Evolutionary conservation across 768 basidiomycete genomes (phyloP), one percentile per base, ranked within the genome.

Genomic region (Suillus subaureus): DNA sequence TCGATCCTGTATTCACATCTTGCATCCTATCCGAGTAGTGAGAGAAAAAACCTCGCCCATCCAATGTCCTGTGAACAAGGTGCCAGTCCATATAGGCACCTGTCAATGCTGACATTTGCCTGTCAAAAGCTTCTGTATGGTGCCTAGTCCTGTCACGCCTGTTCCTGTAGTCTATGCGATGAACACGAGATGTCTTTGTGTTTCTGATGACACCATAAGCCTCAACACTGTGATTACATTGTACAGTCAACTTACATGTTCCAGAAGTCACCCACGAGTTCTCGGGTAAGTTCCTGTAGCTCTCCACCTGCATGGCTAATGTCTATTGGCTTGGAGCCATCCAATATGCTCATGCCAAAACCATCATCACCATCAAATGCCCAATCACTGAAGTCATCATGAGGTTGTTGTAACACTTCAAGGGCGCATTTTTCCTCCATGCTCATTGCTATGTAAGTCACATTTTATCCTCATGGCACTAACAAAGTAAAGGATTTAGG

Each of bases 291-390:
- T 56, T 28, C 63, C n/a, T 18, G 16, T 6, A 42, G 6, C 40
- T 42, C 40, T 7, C 40, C 40, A 42, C 40, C 40, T 13, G 16
- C 40, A 60, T 64, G 63, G 54, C 63, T 64, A 35, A 64, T 64
- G 1, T 62, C 26, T 0, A 64, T 6, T 8, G 63, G 2, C 23
- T 64, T n/a, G 1, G 28, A 57, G 6, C 63, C 55, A 15, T 54
- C 51, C 23, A 64, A 26, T 6, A 64, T n/a, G 5, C 40, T 28
- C 3, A 4, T 4, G 1, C 40, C 51, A 15, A 64, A 21, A 40
- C 12, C 0, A 11, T 31, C 26, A 4, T 35, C 13, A 12, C 12
- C 55, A 18, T 9, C 31, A 31, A 31, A 31, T 31, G 31, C 31
- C 2, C 31, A 2, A 31, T 31, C 31, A 31, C 31, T 31, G 31